Evolutionary conservation across 2,329 filamentous ascomycete species (phyloP).

Genomic region (Purpureocillium takamizusanense): DNA sequence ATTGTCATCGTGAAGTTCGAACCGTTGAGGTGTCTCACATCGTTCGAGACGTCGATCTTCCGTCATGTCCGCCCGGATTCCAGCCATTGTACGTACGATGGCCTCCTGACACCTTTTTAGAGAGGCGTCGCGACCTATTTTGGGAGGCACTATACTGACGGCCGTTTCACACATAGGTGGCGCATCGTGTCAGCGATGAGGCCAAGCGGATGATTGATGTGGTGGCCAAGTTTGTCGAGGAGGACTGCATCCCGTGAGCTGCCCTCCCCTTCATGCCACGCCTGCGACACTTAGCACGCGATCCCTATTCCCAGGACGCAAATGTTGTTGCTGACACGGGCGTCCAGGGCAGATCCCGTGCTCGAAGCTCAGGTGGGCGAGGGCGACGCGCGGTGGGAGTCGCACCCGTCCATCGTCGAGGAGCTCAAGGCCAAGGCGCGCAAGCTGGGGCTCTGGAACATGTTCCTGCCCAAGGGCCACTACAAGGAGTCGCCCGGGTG

Average conservation of each 20-base stretch:
- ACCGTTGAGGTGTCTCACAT: no score
- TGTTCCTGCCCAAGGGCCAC: slow-evolving; percentile 92
- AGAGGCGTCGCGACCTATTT: no score
- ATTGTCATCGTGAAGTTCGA: no score
- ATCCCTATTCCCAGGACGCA: no score
- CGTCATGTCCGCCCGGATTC: slow-evolving; percentile 23
- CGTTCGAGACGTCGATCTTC: neutral
- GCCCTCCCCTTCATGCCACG: neutral
- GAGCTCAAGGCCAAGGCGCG: slow-evolving; percentile 79
- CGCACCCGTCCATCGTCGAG: slow-evolving; percentile 74
- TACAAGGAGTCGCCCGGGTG: slow-evolving; percentile 94
- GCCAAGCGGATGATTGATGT: slow-evolving; percentile 78
- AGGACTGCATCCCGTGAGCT: slow-evolving; percentile 75
- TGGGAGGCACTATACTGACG: no score
- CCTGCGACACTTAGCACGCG: no score
- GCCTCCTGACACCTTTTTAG: no score
- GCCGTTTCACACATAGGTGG: slow-evolving; percentile 27
- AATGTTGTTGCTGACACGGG: slow-evolving; percentile 6
- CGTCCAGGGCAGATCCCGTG: slow-evolving; percentile 62
- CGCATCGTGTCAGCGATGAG: slow-evolving; percentile 64
- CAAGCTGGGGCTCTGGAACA: slow-evolving; percentile 88
- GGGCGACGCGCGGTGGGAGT: slow-evolving; percentile 68
- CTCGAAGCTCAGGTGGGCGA: slow-evolving; percentile 71
- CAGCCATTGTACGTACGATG: slow-evolving; percentile 22
- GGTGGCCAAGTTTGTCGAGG: slow-evolving; percentile 93